Base-by-base conservation (phyloP, 2,329 filamentous ascomycete species). In the Pyricularia sp. region DNA sequence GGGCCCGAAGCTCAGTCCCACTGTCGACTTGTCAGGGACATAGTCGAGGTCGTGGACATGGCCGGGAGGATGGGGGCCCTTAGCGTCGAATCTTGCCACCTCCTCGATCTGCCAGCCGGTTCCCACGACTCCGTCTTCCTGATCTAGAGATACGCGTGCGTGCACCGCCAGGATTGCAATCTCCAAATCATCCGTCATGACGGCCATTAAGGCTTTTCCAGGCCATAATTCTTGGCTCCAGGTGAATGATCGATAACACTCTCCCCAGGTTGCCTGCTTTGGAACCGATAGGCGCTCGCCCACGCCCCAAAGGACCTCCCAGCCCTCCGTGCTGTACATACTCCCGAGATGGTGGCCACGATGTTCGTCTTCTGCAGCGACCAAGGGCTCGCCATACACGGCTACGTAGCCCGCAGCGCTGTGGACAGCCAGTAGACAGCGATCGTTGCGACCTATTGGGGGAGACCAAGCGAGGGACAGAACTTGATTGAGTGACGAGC, bases 401-500 rank as follows among this genome's bases (percentile, higher is more conserved):
- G 79, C 74, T 28, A 86, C 69, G 62, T 75, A 75, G 1, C 84
- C 84, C 1, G 76, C 78, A 9, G 80, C 81, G 0, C 79, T 79
- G 67, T 85, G 71, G 4, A 81, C 79, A 16, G 75, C 78, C 40
- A 86, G 73, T 5, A 84, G 77, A 0, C 83, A 78, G 1, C 84
- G 77, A 8, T 77, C 71, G 69, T 84, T 84, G 55, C 78, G 77
- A 1, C 84, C 83, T n/a, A 86, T 72, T n/a, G 73, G 73, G 0
- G 83, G 83, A n/a, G 83, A 85, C 84, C 84, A 86, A 62, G 78
- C 80, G 24, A 85, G 68, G 9, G 76, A 73, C 16, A 84, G 77
- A 19, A 82, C 78, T 68, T 86, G 83, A 67, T 82, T 84, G 69
- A 86, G 75, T 3, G 80, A 79, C 61, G 76, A 76, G 4, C 82